Conservation (phyloP, 2,329 filamentous ascomycete species). For the Aureobasidium uvarum region DNA sequence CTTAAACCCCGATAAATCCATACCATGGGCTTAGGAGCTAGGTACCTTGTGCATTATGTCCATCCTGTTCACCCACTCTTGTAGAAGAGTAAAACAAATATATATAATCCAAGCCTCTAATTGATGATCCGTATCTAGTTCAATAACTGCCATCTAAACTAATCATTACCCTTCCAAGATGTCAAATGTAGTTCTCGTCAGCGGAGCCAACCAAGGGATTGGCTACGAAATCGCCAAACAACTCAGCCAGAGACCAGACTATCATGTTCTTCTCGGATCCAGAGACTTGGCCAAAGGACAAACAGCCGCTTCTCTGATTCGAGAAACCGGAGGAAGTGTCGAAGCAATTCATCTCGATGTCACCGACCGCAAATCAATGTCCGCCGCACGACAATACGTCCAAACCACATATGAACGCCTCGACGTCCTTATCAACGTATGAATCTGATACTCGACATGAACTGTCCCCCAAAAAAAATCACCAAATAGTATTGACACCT, state of each 20-base stretch:
- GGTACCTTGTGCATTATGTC: background rate
- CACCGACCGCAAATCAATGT: background rate
- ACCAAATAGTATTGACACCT: background rate
- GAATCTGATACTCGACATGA: background rate
- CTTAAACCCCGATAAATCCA: background rate
- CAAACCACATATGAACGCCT: background rate
- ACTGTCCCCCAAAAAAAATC: no score
- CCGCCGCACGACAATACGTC: background rate
- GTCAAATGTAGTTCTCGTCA: slow-evolving; percentile 16
- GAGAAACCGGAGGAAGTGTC: background rate
- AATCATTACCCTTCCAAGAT: background rate
- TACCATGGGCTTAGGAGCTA: background rate
- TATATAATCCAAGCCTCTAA: no score
- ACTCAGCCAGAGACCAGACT: background rate
- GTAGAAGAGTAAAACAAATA: background rate
- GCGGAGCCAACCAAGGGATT: slow-evolving; percentile 7
- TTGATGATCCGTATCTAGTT: no score
- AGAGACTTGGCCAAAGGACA: background rate
- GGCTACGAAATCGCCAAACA: background rate
- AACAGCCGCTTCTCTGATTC: background rate
- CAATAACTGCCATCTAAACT: background rate
- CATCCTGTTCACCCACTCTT: background rate
- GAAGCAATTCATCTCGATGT: slow-evolving; percentile 2
- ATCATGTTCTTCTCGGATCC: background rate
- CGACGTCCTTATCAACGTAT: background rate